phyloP scores from a whole-genome alignment of 345 rosid genomes.

The Aegle marmelos region DNA sequence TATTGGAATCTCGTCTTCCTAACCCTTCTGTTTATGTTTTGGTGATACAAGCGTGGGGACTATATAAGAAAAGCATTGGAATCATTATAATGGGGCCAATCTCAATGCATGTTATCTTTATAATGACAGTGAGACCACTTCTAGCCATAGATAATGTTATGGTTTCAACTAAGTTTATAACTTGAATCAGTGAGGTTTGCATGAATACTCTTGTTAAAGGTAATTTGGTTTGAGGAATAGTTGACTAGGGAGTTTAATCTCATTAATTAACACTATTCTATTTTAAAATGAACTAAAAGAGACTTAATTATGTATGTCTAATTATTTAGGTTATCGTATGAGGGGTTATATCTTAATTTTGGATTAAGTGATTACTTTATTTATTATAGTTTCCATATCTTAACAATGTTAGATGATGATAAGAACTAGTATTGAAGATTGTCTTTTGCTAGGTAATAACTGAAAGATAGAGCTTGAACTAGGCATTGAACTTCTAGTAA shows the following conservation, averaged over 20 bases:
- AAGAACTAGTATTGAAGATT: background rate
- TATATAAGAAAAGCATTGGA: background rate
- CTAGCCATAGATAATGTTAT: too few species aligned
- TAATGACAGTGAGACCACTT: background rate
- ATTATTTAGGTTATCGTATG: background rate
- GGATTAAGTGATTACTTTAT: background rate
- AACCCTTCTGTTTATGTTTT: background rate
- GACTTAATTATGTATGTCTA: background rate
- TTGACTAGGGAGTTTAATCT: background rate
- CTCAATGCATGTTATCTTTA: background rate
- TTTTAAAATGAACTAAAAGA: background rate
- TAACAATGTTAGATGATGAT: background rate
- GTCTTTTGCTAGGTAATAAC: background rate
- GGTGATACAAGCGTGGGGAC: background rate
- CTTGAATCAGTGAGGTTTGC: background rate
- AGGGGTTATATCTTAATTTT: background rate
- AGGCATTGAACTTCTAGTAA: background rate
- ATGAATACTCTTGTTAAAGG: background rate
- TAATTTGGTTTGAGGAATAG: background rate
- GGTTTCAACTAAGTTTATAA: background rate
- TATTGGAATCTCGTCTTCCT: background rate
- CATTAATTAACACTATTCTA: background rate
- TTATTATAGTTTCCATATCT: background rate
- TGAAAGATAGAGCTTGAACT: background rate
- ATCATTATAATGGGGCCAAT: background rate